Conservation (phyloP, 495 filamentous ascomycete species). For the Talaromyces thailandensis region DNA sequence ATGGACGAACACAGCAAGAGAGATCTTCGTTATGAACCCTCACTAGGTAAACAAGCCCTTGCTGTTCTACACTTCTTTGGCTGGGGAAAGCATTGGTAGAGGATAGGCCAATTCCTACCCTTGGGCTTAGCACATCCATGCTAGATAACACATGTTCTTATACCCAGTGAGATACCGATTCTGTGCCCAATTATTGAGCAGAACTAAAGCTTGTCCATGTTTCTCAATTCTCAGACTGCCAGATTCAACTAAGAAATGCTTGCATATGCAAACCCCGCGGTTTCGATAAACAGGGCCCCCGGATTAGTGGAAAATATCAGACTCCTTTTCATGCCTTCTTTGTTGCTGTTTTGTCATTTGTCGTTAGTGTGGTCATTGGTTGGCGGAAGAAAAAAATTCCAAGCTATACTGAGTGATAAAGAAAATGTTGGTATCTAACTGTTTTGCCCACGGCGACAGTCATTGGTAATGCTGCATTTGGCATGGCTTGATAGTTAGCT, state of each 20-base stretch:
- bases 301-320: background rate
- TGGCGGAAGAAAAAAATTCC: background rate
- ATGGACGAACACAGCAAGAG: no score
- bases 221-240: no score
- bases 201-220: no score
- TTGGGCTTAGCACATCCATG: background rate
- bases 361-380: background rate
- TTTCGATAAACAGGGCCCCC: background rate
- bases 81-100: background rate
- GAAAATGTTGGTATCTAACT: background rate
- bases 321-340: background rate
- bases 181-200: no score
- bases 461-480: background rate
- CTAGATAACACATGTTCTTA: no score
- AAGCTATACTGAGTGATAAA: background rate
- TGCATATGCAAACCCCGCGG: background rate
- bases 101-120: background rate
- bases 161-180: no score
- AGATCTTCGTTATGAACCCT: no score
- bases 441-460: background rate
- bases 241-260: no score
- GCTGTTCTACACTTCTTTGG: no score
- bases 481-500: background rate
- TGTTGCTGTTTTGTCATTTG: background rate
- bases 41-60: no score